Percentiles rank a stretch among this genome's conserved stretches.
Evolutionary conservation across 2,329 filamentous ascomycete genomes (phyloP).

Genomic region (Hypoxylon sp.): DNA sequence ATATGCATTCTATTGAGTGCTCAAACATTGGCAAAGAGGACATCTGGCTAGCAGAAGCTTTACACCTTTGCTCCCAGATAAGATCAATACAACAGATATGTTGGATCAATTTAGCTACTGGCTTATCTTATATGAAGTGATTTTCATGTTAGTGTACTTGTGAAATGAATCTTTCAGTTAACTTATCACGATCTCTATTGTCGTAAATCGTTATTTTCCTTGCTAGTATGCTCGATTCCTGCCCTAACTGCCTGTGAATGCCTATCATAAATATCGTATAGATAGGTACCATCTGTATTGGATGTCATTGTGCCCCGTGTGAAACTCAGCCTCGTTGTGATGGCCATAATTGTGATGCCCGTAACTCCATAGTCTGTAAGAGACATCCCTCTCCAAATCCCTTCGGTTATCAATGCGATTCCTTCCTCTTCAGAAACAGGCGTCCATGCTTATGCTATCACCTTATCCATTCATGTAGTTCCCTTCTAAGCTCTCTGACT

Average conservation of each 20-base stretch:
- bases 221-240: background rate
- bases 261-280: background rate
- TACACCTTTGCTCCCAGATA: slow-evolving; percentile 4
- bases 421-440: background rate
- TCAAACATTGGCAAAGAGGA: slow-evolving; percentile 17
- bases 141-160: background rate
- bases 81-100: slow-evolving; percentile 18
- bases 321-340: background rate
- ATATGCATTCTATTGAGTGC: slow-evolving; percentile 20
- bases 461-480: background rate
- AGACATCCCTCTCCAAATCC: background rate
- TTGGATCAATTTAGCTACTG: slow-evolving; percentile 11
- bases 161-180: background rate
- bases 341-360: background rate
- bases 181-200: slow-evolving; percentile 2
- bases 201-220: slow-evolving; percentile 11
- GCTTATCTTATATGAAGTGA: background rate
- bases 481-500: background rate
- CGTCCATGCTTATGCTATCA: background rate
- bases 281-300: background rate
- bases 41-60: slow-evolving; percentile 12
- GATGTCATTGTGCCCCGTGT: background rate
- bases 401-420: background rate
- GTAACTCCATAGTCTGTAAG: background rate
- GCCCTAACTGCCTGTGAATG: background rate